A percentile compares a stretch with the other conserved stretches of the same genome.
Evolutionary conservation across 495 filamentous ascomycete species (phyloP).

Genomic region (Aspergillus funiculosus): DNA sequence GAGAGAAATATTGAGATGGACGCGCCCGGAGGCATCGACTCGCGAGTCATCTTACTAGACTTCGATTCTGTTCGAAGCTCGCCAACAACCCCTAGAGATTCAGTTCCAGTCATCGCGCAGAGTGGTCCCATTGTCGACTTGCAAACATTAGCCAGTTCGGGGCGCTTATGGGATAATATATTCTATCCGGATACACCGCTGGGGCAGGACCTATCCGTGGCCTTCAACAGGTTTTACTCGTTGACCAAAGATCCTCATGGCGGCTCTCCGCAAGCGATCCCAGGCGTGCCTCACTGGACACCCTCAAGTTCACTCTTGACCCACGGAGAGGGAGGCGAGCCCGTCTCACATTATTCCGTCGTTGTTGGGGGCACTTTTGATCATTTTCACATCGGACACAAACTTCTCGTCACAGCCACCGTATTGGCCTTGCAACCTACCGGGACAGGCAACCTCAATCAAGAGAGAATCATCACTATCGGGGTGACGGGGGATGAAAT

Average conservation of each 20-base stretch:
- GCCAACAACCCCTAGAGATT: constrained; percentile 8
- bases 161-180: constrained; percentile 62
- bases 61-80: constrained; percentile 41
- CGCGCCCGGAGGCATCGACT: constrained; percentile 67
- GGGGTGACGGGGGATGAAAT: constrained; percentile 86
- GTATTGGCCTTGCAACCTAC: constrained; percentile 59
- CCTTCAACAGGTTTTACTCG: constrained; percentile 26
- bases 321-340: constrained; percentile 20
- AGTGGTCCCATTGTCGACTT: constrained; percentile 60
- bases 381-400: constrained; percentile 94
- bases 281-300: constrained; percentile 28
- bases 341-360: constrained; percentile 49
- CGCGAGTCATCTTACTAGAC: constrained; percentile 66
- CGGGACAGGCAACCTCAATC: constrained; percentile 17
- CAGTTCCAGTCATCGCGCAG: constrained; percentile 38
- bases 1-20: constrained; percentile 57
- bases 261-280: constrained; percentile 25
- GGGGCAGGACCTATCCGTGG: constrained; percentile 41
- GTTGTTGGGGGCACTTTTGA: constrained; percentile 95
- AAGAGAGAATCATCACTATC: constrained; percentile 56
- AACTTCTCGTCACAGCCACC: constrained; percentile 81
- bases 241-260: constrained; percentile 18
- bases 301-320: constrained; percentile 19
- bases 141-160: constrained; percentile 56
- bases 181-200: constrained; percentile 58